These are phyloP conservation scores for Agastache rugosa DNA, from an alignment of 257 asterid species.

Conservation along the genomic window DNA sequence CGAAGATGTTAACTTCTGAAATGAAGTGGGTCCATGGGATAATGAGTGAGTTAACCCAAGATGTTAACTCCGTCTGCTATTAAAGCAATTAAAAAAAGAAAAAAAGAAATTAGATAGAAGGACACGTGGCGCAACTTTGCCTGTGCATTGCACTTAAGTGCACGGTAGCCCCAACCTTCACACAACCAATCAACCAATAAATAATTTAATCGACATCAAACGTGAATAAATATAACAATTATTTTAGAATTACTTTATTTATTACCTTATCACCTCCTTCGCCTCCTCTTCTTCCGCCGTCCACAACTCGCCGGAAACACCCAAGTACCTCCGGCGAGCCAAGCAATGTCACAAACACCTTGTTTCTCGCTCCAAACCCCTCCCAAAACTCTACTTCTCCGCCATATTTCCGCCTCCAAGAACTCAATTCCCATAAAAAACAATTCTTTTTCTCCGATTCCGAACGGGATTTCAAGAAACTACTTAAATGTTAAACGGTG, in stretches of 20 bases:
- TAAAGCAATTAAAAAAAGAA: too few species aligned
- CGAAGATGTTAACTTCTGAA: too few species aligned
- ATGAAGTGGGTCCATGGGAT: too few species aligned
- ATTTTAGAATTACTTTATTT: neutral
- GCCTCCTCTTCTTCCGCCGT: constrained; percentile 36
- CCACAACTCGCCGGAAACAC: constrained; percentile 49
- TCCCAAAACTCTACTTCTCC: constrained; percentile 33
- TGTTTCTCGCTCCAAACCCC: constrained; percentile 41
- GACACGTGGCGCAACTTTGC: too few species aligned
- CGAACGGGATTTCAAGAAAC: constrained; percentile 29
- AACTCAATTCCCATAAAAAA: constrained; percentile 31
- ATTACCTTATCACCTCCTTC: constrained; percentile 38
- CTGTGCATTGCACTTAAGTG: too few species aligned
- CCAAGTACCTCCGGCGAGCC: constrained; percentile 41
- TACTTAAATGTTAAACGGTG: constrained; percentile 39
- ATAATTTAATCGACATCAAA: neutral
- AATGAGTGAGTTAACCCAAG: too few species aligned
- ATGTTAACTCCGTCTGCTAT: too few species aligned
- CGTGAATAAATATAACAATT: neutral
- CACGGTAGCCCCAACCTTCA: too few species aligned
- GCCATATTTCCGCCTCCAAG: constrained; percentile 14
- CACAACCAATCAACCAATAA: constrained; percentile 2
- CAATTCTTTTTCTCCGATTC: constrained; percentile 32
- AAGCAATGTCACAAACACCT: constrained; percentile 47
- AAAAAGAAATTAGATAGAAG: too few species aligned